These are phyloP conservation scores for Russula virescens DNA, from an alignment of 768 basidiomycete genomes.

Conservation along the genomic window DNA sequence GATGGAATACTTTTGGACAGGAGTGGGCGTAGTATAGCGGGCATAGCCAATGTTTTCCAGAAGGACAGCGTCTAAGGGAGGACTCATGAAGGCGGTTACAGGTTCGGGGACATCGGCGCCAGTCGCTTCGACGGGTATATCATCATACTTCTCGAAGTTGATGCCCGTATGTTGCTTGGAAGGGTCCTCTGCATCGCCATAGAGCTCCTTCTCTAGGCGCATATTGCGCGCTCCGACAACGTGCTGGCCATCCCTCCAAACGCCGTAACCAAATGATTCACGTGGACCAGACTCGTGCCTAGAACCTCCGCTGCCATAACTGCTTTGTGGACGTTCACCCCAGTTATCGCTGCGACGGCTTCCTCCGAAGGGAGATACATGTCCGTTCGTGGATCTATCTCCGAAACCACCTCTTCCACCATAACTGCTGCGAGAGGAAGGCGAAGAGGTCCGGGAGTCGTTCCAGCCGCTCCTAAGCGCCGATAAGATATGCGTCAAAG, in stretches of 20 bases:
- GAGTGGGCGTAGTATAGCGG: constrained; percentile 92
- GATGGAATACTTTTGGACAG: constrained; percentile 99
- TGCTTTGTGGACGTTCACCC: constrained; percentile 34
- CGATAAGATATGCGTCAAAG: constrained; percentile 17
- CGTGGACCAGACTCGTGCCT: constrained; percentile 41
- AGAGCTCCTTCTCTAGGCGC: constrained; percentile 94
- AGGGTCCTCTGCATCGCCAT: constrained; percentile 80
- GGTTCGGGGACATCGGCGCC: constrained; percentile 97
- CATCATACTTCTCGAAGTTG: constrained; percentile 99
- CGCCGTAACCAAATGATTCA: constrained; percentile 57
- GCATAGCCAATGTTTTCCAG: constrained; percentile 92
- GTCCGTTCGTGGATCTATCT: constrained; percentile 38
- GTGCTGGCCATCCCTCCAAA: constrained; percentile 89
- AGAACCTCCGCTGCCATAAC: constrained; percentile 34
- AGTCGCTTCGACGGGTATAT: constrained; percentile 98
- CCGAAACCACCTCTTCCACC: constrained; percentile 39
- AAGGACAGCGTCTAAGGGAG: constrained; percentile 88
- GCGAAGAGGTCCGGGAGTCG: constrained; percentile 64
- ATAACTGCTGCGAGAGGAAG: constrained; percentile 41
- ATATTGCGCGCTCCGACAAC: constrained; percentile 75
- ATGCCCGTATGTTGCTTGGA: constrained; percentile 93
- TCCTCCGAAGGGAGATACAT: constrained; percentile 34
- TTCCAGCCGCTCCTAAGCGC: constrained; percentile 60
- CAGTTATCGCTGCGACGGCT: constrained; percentile 40
- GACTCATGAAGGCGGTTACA: constrained; percentile 75